Evolutionary conservation across 345 rosid species (phyloP), one percentile per base, ranked within the genome.

Genomic region (Eucalyptus decipiens): DNA sequence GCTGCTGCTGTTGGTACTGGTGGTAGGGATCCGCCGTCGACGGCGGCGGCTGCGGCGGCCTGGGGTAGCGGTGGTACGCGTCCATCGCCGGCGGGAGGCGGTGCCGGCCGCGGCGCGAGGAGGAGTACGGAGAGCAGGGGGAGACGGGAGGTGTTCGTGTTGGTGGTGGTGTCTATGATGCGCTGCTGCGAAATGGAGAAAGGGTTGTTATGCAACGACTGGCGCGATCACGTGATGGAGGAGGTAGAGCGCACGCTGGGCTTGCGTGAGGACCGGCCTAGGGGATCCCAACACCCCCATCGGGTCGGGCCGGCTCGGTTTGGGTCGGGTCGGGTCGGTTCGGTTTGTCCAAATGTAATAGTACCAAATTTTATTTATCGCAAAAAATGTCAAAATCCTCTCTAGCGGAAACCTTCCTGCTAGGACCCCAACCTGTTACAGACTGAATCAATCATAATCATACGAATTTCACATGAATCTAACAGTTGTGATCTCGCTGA

Each of bases 1-100:
- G 93, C 90, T 86, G 95, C 60, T 32, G 95, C 95, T 88, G 87
- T 42, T 88, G 88, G 86, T 88, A 87, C 85, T 88, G 91, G 83
- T 86, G 88, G 54, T 88, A 89, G 43, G 88, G 91, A 90, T 90
- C 91, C 51, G 51, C 88, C 80, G 90, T 18, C 51, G 91, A 45
- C 45, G 90, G 32, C 81, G 91, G 86, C 32, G 86, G 90, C 52
- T 86, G 88, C 32, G 76, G 86, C 52, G 91, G 90, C 42, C 87
- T 86, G 80, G 49, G 50, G 90, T 85, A 86, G 69, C 58, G 87
- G 81, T 87, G 89, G 62, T 88, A 80, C n/a, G 89, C 83, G 81
- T 87, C 89, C 89, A 87, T 89, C 65, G 87, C 52, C 52, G 87
- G 47, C 83, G 45, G 8, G 42, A 19, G 83, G 28, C 7, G 83